Conservation (phyloP, 1,284 basidiomycete genomes). For the Cutaneotrichosporon sp. region DNA sequence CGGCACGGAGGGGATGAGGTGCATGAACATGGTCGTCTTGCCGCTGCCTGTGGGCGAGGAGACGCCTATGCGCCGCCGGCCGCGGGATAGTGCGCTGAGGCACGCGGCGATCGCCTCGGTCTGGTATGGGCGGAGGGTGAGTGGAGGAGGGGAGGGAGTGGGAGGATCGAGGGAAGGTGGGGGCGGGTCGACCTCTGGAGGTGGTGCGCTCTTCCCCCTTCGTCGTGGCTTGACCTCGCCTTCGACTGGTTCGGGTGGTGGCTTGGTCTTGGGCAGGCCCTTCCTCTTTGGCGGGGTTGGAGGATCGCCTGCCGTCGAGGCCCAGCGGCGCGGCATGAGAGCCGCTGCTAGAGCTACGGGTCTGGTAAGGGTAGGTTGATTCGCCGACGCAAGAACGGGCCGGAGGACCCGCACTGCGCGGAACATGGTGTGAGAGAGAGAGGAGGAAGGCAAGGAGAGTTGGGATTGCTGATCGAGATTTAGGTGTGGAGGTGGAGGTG, state of each 20-base stretch:
- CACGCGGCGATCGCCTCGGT: slow-evolving; percentile 81
- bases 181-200: too few relatives aligned
- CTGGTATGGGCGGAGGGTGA: slow-evolving; percentile 80
- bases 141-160: neutral
- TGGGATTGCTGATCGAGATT: too few relatives aligned
- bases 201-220: neutral
- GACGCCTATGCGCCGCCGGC: slow-evolving; percentile 77
- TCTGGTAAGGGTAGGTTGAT: neutral
- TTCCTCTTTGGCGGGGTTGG: too few relatives aligned
- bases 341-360: neutral
- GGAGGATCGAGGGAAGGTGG: neutral
- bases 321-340: neutral
- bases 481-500: neutral
- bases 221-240: neutral
- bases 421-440: neutral
- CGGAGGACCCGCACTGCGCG: neutral
- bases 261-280: neutral
- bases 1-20: slow-evolving; percentile 61
- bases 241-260: neutral
- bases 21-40: slow-evolving; percentile 90
- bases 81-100: slow-evolving; percentile 66
- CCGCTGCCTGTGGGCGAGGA: slow-evolving; percentile 89
- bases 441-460: too few relatives aligned
- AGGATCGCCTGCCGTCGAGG: too few relatives aligned
- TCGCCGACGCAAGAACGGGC: neutral